These are phyloP conservation scores for Crithidia thermophila DNA, from an alignment of 208 protist genomes.

Conservation along the genomic window DNA sequence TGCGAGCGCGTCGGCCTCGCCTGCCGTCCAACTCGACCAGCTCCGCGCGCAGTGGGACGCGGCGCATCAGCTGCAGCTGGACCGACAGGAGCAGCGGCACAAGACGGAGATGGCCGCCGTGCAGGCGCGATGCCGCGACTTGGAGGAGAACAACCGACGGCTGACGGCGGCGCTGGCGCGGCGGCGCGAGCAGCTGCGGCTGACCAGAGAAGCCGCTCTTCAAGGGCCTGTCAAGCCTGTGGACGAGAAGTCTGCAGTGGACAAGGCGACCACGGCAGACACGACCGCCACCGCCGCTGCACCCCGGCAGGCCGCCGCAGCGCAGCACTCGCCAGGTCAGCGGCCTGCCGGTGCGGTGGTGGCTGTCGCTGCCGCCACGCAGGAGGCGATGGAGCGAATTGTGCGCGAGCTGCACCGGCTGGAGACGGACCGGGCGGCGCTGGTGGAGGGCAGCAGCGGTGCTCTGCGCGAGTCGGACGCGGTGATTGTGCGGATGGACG, in stretches of 20 bases:
- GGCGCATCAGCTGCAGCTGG: constrained; percentile 50
- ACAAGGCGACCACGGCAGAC: neutral
- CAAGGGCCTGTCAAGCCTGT: too few relatives aligned
- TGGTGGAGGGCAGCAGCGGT: constrained; percentile 68
- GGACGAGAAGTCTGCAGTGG: neutral
- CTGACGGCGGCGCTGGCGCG: constrained; percentile 55
- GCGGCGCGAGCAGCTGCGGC: constrained; percentile 65
- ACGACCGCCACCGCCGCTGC: neutral
- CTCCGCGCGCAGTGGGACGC: constrained; percentile 41
- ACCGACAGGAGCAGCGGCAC: constrained; percentile 51
- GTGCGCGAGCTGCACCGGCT: constrained; percentile 57
- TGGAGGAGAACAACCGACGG: constrained; percentile 67
- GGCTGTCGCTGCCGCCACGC: neutral
- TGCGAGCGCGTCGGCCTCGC: neutral
- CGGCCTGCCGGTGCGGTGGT: neutral
- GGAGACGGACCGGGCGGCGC: constrained; percentile 40
- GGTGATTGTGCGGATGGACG: constrained; percentile 62
- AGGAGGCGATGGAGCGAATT: constrained; percentile 10
- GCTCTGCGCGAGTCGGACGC: constrained; percentile 56
- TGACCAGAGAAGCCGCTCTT: constrained; percentile 7
- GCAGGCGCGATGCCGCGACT: constrained; percentile 33
- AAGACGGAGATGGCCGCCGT: constrained; percentile 31
- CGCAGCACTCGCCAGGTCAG: neutral
- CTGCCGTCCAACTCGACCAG: constrained; percentile 28
- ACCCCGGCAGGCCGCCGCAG: neutral